Evolutionary conservation across 148 eudicot genomes (phyloP).

Genomic region (Vaccinium myrtillus): DNA sequence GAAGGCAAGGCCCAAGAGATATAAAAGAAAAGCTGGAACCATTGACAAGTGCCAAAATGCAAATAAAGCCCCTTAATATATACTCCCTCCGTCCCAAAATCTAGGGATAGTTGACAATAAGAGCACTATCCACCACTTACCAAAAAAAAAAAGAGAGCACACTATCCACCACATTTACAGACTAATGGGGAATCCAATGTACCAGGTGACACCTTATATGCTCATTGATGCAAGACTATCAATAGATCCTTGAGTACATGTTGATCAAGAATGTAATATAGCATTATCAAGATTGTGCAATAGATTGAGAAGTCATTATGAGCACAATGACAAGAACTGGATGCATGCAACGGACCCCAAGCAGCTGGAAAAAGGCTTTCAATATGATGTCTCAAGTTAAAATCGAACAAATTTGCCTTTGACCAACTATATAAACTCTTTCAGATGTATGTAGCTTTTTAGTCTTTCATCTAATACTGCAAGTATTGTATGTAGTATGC

Average conservation of each 20-base stretch:
- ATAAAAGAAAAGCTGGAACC: too few relatives aligned
- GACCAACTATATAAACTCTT: neutral
- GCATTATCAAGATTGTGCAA: neutral
- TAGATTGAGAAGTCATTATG: neutral
- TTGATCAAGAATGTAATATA: neutral
- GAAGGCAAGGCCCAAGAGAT: too few relatives aligned
- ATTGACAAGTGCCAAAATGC: too few relatives aligned
- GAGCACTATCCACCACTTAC: neutral
- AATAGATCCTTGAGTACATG: neutral
- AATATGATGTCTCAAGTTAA: neutral
- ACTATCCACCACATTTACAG: neutral
- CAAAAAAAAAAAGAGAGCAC: neutral
- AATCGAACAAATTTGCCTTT: neutral
- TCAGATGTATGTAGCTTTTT: neutral
- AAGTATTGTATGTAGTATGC: neutral
- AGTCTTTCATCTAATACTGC: neutral
- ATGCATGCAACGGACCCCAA: neutral
- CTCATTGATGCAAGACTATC: neutral
- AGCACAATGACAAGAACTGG: neutral
- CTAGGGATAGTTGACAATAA: neutral
- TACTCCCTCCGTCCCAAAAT: neutral
- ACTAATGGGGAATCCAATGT: neutral
- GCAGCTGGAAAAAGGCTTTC: neutral
- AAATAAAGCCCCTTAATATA: too few relatives aligned
- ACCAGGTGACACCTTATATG: neutral